Percentiles rank a stretch among this genome's conserved stretches.
Evolutionary conservation across 1,284 basidiomycete genomes (phyloP).

Genomic region (Ustilago bromivora): DNA sequence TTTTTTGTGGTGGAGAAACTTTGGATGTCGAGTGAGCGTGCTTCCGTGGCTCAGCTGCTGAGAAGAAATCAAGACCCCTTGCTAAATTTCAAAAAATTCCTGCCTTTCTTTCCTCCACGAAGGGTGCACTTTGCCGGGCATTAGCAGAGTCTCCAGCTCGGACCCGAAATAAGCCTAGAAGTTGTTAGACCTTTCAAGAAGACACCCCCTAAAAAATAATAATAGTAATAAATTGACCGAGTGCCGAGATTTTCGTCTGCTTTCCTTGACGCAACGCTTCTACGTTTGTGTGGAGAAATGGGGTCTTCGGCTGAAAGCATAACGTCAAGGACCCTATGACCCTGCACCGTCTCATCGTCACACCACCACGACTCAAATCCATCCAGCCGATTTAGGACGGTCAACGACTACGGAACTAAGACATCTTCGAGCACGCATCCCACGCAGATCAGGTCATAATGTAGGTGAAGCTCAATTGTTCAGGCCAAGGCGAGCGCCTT

Average conservation of each 20-base stretch:
- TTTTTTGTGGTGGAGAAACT: slow-evolving; percentile 40
- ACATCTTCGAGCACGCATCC: background rate
- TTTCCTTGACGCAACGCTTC: slow-evolving; percentile 18
- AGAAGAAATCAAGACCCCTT: slow-evolving; percentile 3
- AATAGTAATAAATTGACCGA: slow-evolving; percentile 5
- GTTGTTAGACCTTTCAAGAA: background rate
- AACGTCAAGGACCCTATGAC: slow-evolving; percentile 4
- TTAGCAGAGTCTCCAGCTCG: background rate
- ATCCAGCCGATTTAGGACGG: background rate
- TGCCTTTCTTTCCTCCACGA: background rate
- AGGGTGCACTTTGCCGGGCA: background rate
- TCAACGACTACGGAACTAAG: background rate
- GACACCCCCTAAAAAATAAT: background rate
- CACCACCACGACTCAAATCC: background rate
- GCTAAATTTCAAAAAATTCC: background rate
- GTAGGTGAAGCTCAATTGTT: background rate
- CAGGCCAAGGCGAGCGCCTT: background rate
- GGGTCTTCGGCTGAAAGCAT: slow-evolving; percentile 1
- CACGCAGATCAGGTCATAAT: background rate
- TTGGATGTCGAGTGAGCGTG: slow-evolving; percentile 17
- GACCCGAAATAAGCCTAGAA: background rate
- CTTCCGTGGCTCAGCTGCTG: slow-evolving; percentile 7
- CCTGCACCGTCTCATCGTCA: background rate
- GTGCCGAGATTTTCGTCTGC: slow-evolving; percentile 10
- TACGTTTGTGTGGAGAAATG: background rate